These are phyloP conservation scores for Xylogone sp. DNA, from an alignment of 2,329 filamentous ascomycete genomes.

Conservation along the genomic window DNA sequence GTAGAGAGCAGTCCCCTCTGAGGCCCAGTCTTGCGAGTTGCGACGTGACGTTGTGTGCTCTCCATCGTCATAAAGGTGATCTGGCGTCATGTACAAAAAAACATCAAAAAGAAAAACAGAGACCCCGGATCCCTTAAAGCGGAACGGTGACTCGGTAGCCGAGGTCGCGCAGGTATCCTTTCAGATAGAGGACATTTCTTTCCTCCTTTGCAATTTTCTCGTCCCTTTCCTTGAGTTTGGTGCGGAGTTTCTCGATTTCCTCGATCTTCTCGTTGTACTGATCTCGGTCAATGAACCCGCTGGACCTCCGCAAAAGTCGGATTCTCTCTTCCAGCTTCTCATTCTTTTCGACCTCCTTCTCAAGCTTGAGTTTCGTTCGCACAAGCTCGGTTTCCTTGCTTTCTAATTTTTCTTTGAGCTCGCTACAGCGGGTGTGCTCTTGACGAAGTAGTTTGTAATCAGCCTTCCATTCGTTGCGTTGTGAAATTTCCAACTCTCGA, in stretches of 20 bases:
- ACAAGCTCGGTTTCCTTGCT: conserved; percentile 3
- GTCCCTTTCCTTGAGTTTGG: conserved; percentile 12
- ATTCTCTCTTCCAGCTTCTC: conserved; percentile 18
- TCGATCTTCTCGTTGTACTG: conserved; percentile 18
- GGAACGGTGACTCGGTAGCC: conserved; percentile 14
- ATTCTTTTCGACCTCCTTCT: background rate
- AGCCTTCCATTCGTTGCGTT: conserved; percentile 12
- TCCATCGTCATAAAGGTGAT: no score
- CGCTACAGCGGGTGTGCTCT: conserved; percentile 16
- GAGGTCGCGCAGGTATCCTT: conserved; percentile 10
- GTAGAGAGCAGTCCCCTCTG: no score
- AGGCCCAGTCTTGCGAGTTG: no score
- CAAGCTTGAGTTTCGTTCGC: background rate
- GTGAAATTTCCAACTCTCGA: conserved; percentile 12
- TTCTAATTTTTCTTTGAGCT: conserved; percentile 10
- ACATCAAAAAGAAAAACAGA: no score
- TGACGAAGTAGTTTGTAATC: conserved; percentile 17
- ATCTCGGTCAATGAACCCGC: conserved; percentile 9
- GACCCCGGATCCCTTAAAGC: background rate
- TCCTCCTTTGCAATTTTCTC: conserved; percentile 14
- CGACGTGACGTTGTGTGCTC: no score
- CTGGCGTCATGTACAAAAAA: conserved; percentile 3
- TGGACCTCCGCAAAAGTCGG: conserved; percentile 13
- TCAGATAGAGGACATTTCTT: conserved; percentile 13
- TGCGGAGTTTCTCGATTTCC: conserved; percentile 16